Evolutionary conservation across 352 stramenopile species (phyloP).

Genomic region (Globisporangium emineosum): DNA sequence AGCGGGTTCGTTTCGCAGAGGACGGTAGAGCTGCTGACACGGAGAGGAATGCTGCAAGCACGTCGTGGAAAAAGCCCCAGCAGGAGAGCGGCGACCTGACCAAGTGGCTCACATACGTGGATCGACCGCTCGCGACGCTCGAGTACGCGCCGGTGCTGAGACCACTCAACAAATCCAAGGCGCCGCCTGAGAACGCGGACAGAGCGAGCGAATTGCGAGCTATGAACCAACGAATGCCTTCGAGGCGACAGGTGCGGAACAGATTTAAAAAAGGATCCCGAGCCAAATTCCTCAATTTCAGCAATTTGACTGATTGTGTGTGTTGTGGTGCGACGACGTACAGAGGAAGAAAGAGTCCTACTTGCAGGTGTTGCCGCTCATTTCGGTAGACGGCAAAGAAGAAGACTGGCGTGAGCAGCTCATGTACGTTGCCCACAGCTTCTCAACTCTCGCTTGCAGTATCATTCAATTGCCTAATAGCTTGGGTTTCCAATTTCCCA

Average conservation of each 20-base stretch:
- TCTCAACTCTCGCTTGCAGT: not conserved
- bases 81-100: not conserved
- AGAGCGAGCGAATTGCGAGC: not conserved
- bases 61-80: slow-evolving; percentile 1
- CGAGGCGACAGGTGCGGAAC: slow-evolving; percentile 3
- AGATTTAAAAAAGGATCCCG: not conserved
- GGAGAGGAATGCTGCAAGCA: not conserved
- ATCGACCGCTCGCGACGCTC: not conserved
- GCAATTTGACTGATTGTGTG: not conserved
- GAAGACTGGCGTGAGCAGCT: slow-evolving; percentile 45
- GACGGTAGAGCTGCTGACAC: not conserved
- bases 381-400: slow-evolving; percentile 12
- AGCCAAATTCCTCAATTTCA: not conserved
- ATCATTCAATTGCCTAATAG: not conserved
- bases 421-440: slow-evolving; percentile 22
- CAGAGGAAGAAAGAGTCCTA: slow-evolving; percentile 5
- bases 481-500: not conserved
- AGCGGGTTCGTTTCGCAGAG: not conserved
- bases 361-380: not conserved
- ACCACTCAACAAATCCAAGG: slow-evolving; percentile 3
- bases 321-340: not conserved
- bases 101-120: slow-evolving; percentile 15
- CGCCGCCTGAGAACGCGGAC: not conserved
- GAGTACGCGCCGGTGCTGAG: slow-evolving; percentile 10
- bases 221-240: not conserved